Conservation (phyloP, 106 monocot genomes). For the Agapanthus africanus region DNA sequence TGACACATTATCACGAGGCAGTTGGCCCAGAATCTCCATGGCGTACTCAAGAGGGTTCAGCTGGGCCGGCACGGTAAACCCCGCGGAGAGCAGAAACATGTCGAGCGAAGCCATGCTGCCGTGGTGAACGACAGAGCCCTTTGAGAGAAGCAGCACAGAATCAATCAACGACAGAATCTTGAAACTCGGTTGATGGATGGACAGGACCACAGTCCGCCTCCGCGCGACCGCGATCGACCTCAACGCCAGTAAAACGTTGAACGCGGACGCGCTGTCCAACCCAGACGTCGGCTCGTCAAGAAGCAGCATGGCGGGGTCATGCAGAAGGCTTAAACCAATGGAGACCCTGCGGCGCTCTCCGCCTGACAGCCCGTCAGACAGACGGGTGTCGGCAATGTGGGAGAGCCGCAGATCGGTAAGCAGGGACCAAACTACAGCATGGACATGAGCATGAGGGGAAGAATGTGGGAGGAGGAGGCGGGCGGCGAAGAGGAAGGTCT, state of each 20-base stretch:
- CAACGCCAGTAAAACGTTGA: slow-evolving; percentile 50
- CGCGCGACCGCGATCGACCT: slow-evolving; percentile 38
- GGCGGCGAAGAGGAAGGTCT: slow-evolving; percentile 76
- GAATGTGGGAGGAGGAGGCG: slow-evolving; percentile 40
- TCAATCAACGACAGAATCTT: slow-evolving; percentile 62
- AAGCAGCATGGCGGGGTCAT: slow-evolving; percentile 62
- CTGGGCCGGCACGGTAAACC: slow-evolving; percentile 58
- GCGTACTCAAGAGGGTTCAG: slow-evolving; percentile 86
- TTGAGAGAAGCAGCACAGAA: slow-evolving; percentile 69
- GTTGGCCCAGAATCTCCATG: slow-evolving; percentile 59
- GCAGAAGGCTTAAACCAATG: slow-evolving; percentile 71
- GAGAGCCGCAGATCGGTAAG: slow-evolving; percentile 67
- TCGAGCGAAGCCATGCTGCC: slow-evolving; percentile 58
- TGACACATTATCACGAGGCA: slow-evolving; percentile 27
- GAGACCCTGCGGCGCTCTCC: slow-evolving; percentile 92
- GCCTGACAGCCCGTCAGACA: slow-evolving; percentile 57
- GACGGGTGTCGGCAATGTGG: slow-evolving; percentile 51
- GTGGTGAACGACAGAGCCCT: slow-evolving; percentile 71
- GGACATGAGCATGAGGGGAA: slow-evolving; percentile 9
- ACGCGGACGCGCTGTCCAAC: slow-evolving; percentile 76
- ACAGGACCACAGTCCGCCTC: slow-evolving; percentile 48
- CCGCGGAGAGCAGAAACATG: slow-evolving; percentile 35
- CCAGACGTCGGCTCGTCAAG: slow-evolving; percentile 99
- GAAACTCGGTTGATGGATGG: slow-evolving; percentile 87
- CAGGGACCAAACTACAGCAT: slow-evolving; percentile 28